Conservation (phyloP, 257 asterid species). For the Przewalskia tangutica region DNA sequence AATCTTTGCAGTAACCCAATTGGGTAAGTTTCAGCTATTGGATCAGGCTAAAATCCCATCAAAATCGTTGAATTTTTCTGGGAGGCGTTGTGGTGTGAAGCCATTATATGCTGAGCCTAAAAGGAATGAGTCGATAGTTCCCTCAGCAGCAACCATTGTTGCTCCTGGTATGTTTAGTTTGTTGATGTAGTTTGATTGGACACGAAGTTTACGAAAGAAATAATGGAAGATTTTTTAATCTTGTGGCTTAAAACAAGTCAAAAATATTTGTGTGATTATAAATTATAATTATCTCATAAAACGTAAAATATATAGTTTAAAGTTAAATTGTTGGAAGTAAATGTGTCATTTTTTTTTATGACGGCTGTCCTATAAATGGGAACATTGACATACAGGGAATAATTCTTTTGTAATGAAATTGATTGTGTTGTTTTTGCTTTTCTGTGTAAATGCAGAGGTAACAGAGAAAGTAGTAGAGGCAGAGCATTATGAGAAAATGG, state of each 20-base stretch:
- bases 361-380: too few relatives aligned
- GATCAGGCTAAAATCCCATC: conserved; percentile 30
- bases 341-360: not conserved
- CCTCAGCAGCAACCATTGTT: too few relatives aligned
- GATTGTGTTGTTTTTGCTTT: not conserved
- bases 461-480: conserved; percentile 8
- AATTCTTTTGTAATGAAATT: not conserved
- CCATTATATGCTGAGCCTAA: not conserved
- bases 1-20: conserved; percentile 20
- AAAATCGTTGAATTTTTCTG: conserved; percentile 16
- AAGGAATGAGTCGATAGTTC: too few relatives aligned
- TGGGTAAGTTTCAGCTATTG: conserved; percentile 37
- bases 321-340: conserved; percentile 8
- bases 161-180: too few relatives aligned
- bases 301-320: not conserved
- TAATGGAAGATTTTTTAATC: too few relatives aligned
- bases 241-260: too few relatives aligned
- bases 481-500: conserved; percentile 4
- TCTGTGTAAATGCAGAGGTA: conserved; percentile 15
- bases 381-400: too few relatives aligned
- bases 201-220: too few relatives aligned
- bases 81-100: conserved; percentile 34
- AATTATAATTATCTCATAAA: too few relatives aligned
- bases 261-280: too few relatives aligned
- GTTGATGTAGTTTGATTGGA: too few relatives aligned